phyloP scores from a whole-genome alignment of 179 eudicot species.

The Gypsophila paniculata region DNA sequence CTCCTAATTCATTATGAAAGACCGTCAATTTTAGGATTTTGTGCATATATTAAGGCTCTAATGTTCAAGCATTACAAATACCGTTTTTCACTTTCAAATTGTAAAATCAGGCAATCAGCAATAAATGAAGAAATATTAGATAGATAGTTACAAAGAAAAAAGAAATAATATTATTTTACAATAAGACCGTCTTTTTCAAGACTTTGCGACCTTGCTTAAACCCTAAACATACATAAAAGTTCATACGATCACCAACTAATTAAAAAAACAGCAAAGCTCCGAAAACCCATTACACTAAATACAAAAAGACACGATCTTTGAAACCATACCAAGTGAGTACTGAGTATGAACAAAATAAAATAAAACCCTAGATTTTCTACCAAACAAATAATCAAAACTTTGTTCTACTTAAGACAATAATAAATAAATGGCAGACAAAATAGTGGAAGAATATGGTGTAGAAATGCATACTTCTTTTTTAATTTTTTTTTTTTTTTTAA shows the following conservation, averaged over 20 bases:
- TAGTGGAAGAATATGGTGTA: not conserved
- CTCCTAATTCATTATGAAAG: not conserved
- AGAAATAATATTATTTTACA: too few species aligned
- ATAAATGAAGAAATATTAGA: too few species aligned
- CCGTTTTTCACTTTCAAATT: too few species aligned
- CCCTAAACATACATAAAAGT: too few species aligned
- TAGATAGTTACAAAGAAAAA: too few species aligned
- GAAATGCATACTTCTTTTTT: not conserved
- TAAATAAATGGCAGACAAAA: not conserved
- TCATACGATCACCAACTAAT: not conserved
- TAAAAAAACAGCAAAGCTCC: not conserved
- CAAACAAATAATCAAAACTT: slow-evolving; percentile 7
- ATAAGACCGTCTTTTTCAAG: not conserved
- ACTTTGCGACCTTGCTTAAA: too few species aligned
- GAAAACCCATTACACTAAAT: slow-evolving; percentile 2
- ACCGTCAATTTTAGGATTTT: too few species aligned
- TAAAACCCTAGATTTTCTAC: not conserved
- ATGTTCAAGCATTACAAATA: not conserved
- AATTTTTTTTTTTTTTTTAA: slow-evolving; percentile 2
- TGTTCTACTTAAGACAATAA: not conserved
- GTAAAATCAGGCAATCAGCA: too few species aligned
- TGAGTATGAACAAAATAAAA: not conserved
- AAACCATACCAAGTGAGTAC: not conserved
- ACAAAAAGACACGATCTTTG: slow-evolving; percentile 11
- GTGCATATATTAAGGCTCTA: not conserved